phyloP scores from a whole-genome alignment of 1,284 basidiomycete genomes.

The Ceratobasidium sp. region DNA sequence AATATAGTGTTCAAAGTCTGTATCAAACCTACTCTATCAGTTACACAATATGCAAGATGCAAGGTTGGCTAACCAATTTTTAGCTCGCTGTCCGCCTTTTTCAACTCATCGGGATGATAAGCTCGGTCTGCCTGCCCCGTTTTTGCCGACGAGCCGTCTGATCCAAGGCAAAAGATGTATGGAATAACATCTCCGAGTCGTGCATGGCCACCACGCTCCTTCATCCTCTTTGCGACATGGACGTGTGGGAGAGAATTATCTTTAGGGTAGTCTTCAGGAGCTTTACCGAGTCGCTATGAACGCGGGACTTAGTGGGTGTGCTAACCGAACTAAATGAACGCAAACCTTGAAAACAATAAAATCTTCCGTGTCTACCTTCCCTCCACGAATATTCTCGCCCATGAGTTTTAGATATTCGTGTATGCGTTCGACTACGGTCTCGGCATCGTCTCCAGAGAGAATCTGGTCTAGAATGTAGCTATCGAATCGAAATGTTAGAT shows the following conservation, averaged over 20 bases:
- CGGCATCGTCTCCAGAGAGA: slow-evolving; percentile 91
- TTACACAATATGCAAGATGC: neutral
- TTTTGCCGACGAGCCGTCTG: slow-evolving; percentile 81
- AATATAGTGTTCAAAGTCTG: slow-evolving; percentile 94
- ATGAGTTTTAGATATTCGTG: slow-evolving; percentile 90
- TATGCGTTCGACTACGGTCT: slow-evolving; percentile 90
- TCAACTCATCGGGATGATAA: slow-evolving; percentile 93
- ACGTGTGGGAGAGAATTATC: slow-evolving; percentile 96
- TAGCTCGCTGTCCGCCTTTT: slow-evolving; percentile 74
- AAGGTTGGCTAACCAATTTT: slow-evolving; percentile 73
- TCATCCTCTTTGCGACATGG: slow-evolving; percentile 94
- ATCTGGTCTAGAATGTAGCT: slow-evolving; percentile 93
- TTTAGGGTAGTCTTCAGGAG: slow-evolving; percentile 96
- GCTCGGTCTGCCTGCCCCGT: slow-evolving; percentile 91
- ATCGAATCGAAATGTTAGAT: slow-evolving; percentile 21
- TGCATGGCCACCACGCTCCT: slow-evolving; percentile 84
- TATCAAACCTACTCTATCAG: neutral
- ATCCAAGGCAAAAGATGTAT: slow-evolving; percentile 92
- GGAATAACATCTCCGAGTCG: slow-evolving; percentile 94
- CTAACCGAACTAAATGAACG: slow-evolving; percentile 12
- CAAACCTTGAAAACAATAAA: slow-evolving; percentile 93
- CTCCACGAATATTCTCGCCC: slow-evolving; percentile 81
- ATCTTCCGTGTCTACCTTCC: slow-evolving; percentile 87
- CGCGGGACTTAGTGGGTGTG: slow-evolving; percentile 2
- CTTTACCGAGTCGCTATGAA: slow-evolving; percentile 88